Percentiles rank a stretch among this genome's conserved stretches.
phyloP scores from a whole-genome alignment of 2,329 filamentous ascomycete species.

The Apiospora marii region DNA sequence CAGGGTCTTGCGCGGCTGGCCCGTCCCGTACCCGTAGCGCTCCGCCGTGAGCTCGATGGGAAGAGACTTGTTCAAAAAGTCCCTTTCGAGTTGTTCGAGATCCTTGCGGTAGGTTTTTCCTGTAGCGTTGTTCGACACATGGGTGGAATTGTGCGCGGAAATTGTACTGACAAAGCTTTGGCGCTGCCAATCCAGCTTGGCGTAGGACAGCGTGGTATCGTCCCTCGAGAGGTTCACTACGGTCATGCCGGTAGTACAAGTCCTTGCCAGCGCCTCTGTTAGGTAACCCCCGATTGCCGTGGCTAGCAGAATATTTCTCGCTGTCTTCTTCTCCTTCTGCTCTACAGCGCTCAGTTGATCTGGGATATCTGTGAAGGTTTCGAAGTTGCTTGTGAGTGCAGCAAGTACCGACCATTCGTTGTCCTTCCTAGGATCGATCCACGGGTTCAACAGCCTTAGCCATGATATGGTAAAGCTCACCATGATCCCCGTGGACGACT shows the following conservation, averaged over 20 bases:
- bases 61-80: neutral
- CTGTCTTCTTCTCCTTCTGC: neutral
- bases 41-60: neutral
- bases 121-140: neutral
- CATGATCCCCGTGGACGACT: neutral
- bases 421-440: neutral
- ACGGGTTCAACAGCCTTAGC: neutral
- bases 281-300: neutral
- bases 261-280: neutral
- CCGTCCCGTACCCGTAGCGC: neutral
- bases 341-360: no score
- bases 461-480: neutral
- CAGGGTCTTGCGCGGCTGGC: conserved; percentile 12
- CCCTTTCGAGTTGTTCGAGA: neutral
- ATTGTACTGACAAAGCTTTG: no score
- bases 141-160: neutral
- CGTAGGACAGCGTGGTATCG: neutral
- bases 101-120: no score
- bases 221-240: neutral
- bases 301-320: neutral
- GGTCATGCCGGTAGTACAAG: neutral
- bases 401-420: neutral
- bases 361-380: no score
- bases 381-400: neutral
- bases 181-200: neutral